phyloP scores from a whole-genome alignment of 192 early-diverging fungal species.

The Dissophora ornata region DNA sequence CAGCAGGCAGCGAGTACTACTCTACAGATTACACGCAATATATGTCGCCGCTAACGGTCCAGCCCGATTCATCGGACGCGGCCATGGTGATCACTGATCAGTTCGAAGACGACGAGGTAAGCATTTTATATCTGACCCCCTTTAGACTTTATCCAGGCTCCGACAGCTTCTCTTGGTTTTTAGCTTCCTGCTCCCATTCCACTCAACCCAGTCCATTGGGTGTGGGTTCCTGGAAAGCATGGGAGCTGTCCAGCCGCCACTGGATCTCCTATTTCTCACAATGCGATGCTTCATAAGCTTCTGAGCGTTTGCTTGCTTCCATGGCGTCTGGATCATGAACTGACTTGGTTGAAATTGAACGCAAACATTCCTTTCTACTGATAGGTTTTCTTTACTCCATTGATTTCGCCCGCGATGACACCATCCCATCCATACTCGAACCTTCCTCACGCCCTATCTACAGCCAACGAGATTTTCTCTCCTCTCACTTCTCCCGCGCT shows the following conservation, averaged over 20 bases:
- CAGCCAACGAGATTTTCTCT: conserved; percentile 63
- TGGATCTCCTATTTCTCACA: too few relatives aligned
- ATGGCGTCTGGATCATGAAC: too few relatives aligned
- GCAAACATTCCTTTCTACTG: background rate
- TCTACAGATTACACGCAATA: conserved; percentile 44
- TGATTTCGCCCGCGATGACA: conserved; percentile 79
- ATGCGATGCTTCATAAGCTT: too few relatives aligned
- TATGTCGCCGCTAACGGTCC: conserved; percentile 46
- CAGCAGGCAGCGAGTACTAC: conserved; percentile 37
- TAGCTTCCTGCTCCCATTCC: too few relatives aligned
- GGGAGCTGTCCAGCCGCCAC: too few relatives aligned
- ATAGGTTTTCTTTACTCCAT: conserved; percentile 63
- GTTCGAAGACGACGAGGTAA: conserved; percentile 55
- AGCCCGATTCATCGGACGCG: conserved; percentile 35
- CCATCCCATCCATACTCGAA: conserved; percentile 67
- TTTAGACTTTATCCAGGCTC: background rate
- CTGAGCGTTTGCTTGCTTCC: too few relatives aligned
- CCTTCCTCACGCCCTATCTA: conserved; percentile 43
- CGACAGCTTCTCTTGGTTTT: too few relatives aligned
- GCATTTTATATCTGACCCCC: background rate
- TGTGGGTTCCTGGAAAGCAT: too few relatives aligned
- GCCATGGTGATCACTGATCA: conserved; percentile 47
- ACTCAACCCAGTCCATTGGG: too few relatives aligned
- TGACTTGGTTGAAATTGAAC: background rate
- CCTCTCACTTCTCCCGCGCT: conserved; percentile 76